These are phyloP conservation scores for Fusarium fujikuroi DNA, from an alignment of 2,329 filamentous ascomycete genomes.

Conservation along the genomic window DNA sequence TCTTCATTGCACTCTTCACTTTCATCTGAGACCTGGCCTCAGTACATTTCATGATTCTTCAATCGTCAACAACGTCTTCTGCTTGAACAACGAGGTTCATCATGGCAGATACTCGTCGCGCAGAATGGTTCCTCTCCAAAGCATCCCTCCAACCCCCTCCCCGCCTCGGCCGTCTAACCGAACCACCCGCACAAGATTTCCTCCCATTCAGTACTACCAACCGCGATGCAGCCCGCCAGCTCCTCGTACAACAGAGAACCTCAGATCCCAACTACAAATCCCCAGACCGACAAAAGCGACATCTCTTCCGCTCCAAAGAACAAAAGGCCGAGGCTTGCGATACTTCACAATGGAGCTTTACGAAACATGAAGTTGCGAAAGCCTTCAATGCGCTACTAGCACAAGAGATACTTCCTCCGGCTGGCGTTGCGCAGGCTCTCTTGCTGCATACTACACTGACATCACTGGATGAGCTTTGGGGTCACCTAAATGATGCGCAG, in stretches of 20 bases:
- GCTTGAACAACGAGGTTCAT: not conserved
- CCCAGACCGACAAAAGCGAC: conserved; percentile 5
- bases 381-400: conserved; percentile 8
- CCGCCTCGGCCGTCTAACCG: not conserved
- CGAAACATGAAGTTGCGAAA: conserved; percentile 19
- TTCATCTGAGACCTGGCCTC: not conserved
- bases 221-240: not conserved
- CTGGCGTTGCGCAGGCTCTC: conserved; percentile 20
- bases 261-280: not conserved
- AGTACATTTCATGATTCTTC: not conserved
- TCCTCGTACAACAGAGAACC: conserved; percentile 10
- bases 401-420: not conserved
- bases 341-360: conserved; percentile 14
- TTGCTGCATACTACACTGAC: not conserved
- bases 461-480: conserved; percentile 21
- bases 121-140: conserved; percentile 20
- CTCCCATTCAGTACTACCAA: not conserved
- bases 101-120: conserved; percentile 1
- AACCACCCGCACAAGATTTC: conserved; percentile 17
- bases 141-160: conserved; percentile 11
- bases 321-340: conserved; percentile 2
- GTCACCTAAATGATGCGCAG: conserved; percentile 1
- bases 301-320: conserved; percentile 7
- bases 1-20: not conserved
- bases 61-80: accelerated